A percentile compares a stretch with the other conserved stretches of the same genome.
Evolutionary conservation across 2,329 filamentous ascomycete species (phyloP).

Genomic region (Pestalotiopsis sp.): DNA sequence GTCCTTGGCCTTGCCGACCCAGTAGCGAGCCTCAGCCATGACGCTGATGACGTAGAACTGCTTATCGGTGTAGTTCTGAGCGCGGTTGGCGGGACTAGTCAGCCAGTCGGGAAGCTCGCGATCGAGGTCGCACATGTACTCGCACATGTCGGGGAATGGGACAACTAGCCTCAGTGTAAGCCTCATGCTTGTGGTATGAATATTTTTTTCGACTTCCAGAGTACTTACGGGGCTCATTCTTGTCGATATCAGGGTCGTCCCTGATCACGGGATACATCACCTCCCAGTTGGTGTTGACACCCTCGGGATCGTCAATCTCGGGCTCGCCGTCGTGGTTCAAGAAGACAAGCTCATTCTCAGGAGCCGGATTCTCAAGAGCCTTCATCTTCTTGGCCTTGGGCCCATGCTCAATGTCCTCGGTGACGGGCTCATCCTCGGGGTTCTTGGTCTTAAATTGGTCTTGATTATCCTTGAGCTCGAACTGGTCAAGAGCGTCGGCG

Average conservation of each 20-base stretch:
- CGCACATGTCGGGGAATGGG: constrained; percentile 1
- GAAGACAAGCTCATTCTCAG: too few relatives aligned
- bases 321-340: background rate
- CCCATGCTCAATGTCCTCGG: background rate
- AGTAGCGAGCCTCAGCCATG: constrained; percentile 14
- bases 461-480: background rate
- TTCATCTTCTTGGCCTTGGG: too few relatives aligned
- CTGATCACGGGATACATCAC: too few relatives aligned
- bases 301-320: too few relatives aligned
- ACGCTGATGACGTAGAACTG: constrained; percentile 10
- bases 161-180: background rate
- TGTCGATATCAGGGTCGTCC: too few relatives aligned
- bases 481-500: background rate
- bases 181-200: background rate
- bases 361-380: too few relatives aligned
- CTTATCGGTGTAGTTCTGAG: constrained; percentile 1
- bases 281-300: too few relatives aligned
- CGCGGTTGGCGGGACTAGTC: background rate
- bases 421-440: too few relatives aligned
- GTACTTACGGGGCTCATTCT: background rate
- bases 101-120: constrained; percentile 11
- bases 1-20: constrained; percentile 6
- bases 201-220: background rate
- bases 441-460: background rate
- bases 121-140: background rate